phyloP scores from a whole-genome alignment of 768 basidiomycete genomes.

The Psilocybe cyanescens region DNA sequence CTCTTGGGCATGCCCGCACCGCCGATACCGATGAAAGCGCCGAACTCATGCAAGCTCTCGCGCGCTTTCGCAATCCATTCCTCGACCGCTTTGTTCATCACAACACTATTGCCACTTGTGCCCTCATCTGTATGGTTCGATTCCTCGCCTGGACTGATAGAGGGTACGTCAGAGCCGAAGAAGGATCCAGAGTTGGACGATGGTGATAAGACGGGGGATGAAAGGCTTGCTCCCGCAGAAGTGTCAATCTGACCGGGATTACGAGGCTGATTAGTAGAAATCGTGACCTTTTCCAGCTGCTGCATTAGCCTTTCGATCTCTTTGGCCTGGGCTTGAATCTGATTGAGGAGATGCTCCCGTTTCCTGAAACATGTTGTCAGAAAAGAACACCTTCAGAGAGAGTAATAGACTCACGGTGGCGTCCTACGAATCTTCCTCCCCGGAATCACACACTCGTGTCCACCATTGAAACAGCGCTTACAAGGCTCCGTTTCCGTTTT shows the following conservation, averaged over 20 bases:
- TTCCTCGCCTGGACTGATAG: conserved; percentile 16
- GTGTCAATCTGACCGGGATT: conserved; percentile 24
- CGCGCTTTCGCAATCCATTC: conserved; percentile 82
- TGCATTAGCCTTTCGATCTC: conserved; percentile 75
- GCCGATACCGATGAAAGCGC: conserved; percentile 65
- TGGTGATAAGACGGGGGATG: conserved; percentile 43
- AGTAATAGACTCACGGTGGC: conserved; percentile 62
- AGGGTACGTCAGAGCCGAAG: conserved; percentile 29
- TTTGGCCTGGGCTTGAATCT: conserved; percentile 75
- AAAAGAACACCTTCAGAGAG: neutral
- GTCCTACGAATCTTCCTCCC: conserved; percentile 81
- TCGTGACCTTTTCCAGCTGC: conserved; percentile 51
- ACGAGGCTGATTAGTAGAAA: conserved; percentile 14
- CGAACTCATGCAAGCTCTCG: conserved; percentile 69
- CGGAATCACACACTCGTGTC: conserved; percentile 79
- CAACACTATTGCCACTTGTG: conserved; percentile 33
- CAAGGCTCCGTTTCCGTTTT: conserved; percentile 73
- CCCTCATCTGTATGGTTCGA: conserved; percentile 6
- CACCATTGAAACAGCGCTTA: conserved; percentile 72
- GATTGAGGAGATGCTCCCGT: conserved; percentile 76
- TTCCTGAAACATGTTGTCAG: conserved; percentile 49
- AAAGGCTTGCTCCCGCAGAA: conserved; percentile 25
- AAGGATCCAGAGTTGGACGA: conserved; percentile 32
- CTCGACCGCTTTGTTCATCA: conserved; percentile 60
- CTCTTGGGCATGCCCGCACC: conserved; percentile 57